These are phyloP conservation scores for Nepenthes alata DNA, from an alignment of 179 eudicot genomes.

Conservation along the genomic window DNA sequence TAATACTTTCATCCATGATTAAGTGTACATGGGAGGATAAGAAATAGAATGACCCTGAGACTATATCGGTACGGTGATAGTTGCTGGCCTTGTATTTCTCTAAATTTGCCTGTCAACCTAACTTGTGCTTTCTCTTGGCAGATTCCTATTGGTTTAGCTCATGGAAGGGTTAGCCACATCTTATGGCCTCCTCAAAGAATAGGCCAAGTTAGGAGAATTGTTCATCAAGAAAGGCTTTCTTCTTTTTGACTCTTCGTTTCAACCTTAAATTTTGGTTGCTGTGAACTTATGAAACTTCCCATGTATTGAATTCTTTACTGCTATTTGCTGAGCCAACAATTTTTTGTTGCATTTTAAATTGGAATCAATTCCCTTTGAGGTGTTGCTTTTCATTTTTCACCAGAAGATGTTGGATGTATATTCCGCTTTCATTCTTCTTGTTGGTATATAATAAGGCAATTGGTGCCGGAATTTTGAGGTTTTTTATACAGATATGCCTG, in stretches of 20 bases:
- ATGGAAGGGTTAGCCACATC: conserved; percentile 58
- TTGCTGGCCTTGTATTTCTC: not conserved
- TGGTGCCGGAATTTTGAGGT: too few relatives aligned
- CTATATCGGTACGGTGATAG: too few relatives aligned
- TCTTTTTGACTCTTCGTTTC: conserved; percentile 5
- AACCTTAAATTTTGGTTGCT: not conserved
- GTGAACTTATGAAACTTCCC: not conserved
- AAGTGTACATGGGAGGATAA: too few relatives aligned
- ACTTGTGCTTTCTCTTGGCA: conserved; percentile 17
- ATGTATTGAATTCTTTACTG: not conserved
- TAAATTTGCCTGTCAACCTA: conserved; percentile 4
- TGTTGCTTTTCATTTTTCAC: too few relatives aligned
- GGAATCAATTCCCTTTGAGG: not conserved
- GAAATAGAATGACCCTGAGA: too few relatives aligned
- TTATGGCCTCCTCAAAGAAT: conserved; percentile 22
- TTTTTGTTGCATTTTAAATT: not conserved
- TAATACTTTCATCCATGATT: too few relatives aligned
- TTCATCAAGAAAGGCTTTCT: conserved; percentile 18
- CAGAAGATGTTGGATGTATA: too few relatives aligned
- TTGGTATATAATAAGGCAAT: too few relatives aligned
- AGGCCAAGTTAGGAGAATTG: conserved; percentile 39
- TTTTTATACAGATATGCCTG: not conserved
- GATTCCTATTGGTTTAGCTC: conserved; percentile 81
- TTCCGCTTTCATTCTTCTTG: too few relatives aligned
- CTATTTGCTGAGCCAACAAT: not conserved